Evolutionary conservation across 768 basidiomycete species (phyloP).

Genomic region (Hortiboletus campestris): DNA sequence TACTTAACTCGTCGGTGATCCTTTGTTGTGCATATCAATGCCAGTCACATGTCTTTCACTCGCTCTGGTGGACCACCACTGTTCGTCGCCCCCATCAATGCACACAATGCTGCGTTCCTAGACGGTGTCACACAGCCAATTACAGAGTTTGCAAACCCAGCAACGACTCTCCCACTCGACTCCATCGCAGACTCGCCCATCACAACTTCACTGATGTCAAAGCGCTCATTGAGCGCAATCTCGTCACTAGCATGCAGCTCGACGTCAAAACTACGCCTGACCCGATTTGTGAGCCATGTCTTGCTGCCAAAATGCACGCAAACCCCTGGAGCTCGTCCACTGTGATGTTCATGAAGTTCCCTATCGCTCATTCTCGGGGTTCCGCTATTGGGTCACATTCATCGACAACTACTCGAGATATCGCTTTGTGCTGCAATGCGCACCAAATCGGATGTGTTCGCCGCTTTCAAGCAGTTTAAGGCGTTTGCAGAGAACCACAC

Average conservation of each 20-base stretch:
- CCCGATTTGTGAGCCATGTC: too few relatives aligned
- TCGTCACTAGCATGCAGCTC: too few relatives aligned
- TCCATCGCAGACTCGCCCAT: slow-evolving; percentile 6
- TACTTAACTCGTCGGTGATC: slow-evolving; percentile 3
- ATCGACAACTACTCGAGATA: slow-evolving; percentile 3
- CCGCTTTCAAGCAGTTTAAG: slow-evolving; percentile 29
- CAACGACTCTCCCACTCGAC: slow-evolving; percentile 6
- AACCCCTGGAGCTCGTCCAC: too few relatives aligned
- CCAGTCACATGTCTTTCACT: neutral
- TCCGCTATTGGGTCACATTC: slow-evolving; percentile 13
- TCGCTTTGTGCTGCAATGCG: slow-evolving; percentile 22
- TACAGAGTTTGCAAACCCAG: neutral
- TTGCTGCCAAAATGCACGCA: too few relatives aligned
- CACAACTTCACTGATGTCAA: neutral
- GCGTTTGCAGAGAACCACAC: slow-evolving; percentile 29
- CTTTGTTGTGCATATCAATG: slow-evolving; percentile 6
- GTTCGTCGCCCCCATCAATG: slow-evolving; percentile 10
- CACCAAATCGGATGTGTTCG: slow-evolving; percentile 23
- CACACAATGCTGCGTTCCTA: slow-evolving; percentile 18
- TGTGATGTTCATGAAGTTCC: too few relatives aligned
- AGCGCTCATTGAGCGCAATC: too few relatives aligned
- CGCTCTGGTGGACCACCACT: neutral
- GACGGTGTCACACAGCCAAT: slow-evolving; percentile 14
- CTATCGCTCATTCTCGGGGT: too few relatives aligned
- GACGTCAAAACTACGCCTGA: too few relatives aligned